Base-by-base conservation (phyloP, 768 basidiomycete genomes). In the Termitomyces sp. region DNA sequence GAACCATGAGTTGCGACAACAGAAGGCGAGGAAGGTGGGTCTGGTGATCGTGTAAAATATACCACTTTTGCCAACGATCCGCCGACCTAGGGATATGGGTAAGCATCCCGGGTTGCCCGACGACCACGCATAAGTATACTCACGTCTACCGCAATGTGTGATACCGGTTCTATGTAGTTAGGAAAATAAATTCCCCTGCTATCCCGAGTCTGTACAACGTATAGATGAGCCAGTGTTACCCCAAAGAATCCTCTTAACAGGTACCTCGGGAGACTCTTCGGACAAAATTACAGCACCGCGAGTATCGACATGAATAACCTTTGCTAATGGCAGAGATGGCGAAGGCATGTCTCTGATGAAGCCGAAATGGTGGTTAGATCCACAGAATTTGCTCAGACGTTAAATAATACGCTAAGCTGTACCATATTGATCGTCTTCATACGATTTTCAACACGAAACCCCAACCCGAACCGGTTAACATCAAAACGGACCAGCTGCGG, bases 1-100 rank as follows among this genome's bases (percentile, higher is more conserved):
- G 79, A 83, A 16, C 84, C 86, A 21, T 71, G 72, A 12, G 86
- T 85, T 0, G 88, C 84, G 56, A 68, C 75, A 41, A 85, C 67
- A 12, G 88, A 85, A 7, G 91, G 89, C 7, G 91, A 89, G 30
- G 84, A 77, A n/a, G 88, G 88, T 3, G 89, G 88, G 54, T 90
- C 87, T 3, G 90, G 86, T 8, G 94, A 94, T 48, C 97, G 89
- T 44, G 96, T 98, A 72, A 98, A 98, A 75, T 98, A 99, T 63
- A 97, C 93, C 51, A 99, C 91, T 72, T 99, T 99, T 59, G 95
- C 96, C 14, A 99, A 76, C 12, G 95, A 97, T 42, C 97, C 97
- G 27, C 97, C 97, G 68, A 98, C 89, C 95, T 98, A 72, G 42
- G 58, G 32, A 28, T 32, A 21, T 52, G 46, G 37, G 65, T 58